phyloP scores from a whole-genome alignment of 176 grass and related monocot species.

The Phyllostachys edulis region DNA sequence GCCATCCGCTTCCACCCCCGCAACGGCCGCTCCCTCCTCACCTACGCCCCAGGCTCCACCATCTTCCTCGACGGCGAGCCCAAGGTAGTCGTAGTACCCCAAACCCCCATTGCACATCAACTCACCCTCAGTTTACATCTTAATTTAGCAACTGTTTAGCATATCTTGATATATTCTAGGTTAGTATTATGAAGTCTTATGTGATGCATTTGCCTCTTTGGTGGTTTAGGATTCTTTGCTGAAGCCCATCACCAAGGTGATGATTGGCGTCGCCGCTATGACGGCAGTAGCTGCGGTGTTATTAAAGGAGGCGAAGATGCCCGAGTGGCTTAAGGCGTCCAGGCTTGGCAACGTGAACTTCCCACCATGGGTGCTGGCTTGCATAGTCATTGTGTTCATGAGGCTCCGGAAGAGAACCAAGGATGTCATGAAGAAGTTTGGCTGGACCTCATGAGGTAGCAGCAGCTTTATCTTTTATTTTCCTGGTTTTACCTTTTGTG shows the following conservation, averaged over 20 bases:
- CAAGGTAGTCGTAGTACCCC: slow-evolving; percentile 42
- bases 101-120: background rate
- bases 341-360: slow-evolving; percentile 51
- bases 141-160: background rate
- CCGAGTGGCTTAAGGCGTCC: slow-evolving; percentile 59
- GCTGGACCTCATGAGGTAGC: slow-evolving; percentile 51
- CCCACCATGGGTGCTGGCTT: slow-evolving; percentile 92
- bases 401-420: slow-evolving; percentile 85
- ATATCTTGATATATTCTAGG: background rate
- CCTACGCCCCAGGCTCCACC: slow-evolving; percentile 59
- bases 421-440: slow-evolving; percentile 79
- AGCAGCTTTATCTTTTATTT: background rate
- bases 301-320: slow-evolving; percentile 66
- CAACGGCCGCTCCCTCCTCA: slow-evolving; percentile 79
- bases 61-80: slow-evolving; percentile 88
- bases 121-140: slow-evolving; percentile 6
- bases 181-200: background rate
- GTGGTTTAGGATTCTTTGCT: slow-evolving; percentile 74
- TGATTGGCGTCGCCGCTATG: slow-evolving; percentile 52
- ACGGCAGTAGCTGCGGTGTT: slow-evolving; percentile 50
- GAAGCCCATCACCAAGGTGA: slow-evolving; percentile 82
- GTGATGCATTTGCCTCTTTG: slow-evolving; percentile 11
- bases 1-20: slow-evolving; percentile 73
- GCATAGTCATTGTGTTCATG: slow-evolving; percentile 68
- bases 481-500: background rate